These are phyloP conservation scores for Catenaria anguillulae DNA, from an alignment of 371 early-diverging fungal species.

Conservation along the genomic window DNA sequence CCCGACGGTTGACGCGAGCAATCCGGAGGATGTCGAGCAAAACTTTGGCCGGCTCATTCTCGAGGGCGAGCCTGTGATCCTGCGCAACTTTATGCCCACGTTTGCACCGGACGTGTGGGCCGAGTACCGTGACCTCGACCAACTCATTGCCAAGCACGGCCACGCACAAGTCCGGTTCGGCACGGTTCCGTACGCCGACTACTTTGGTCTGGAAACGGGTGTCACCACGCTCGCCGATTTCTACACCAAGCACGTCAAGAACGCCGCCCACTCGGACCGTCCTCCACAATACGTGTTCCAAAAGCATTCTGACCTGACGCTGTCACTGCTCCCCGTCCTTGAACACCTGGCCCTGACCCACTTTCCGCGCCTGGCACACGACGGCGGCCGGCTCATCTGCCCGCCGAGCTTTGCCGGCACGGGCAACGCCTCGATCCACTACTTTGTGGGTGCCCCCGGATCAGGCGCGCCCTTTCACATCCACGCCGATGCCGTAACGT, in stretches of 20 bases:
- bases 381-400: constrained; percentile 1
- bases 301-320: not conserved
- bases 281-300: not conserved
- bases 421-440: not conserved
- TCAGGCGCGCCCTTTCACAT: constrained; percentile 3
- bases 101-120: not conserved
- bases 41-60: not conserved
- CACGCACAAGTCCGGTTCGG: not conserved
- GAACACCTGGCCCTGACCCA: not conserved
- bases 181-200: not conserved
- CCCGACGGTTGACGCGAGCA: not conserved
- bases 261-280: not conserved
- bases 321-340: not conserved
- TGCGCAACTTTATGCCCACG: not conserved
- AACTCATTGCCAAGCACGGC: not conserved
- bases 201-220: not conserved
- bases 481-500: constrained; percentile 3
- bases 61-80: not conserved
- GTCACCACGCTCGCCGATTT: not conserved
- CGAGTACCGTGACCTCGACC: not conserved
- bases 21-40: not conserved
- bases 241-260: not conserved
- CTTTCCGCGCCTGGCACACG: not conserved
- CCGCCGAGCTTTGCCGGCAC: not conserved
- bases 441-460: not conserved